phyloP scores from a whole-genome alignment of 805 yeast species.

The Saturnispora mendoncae region DNA sequence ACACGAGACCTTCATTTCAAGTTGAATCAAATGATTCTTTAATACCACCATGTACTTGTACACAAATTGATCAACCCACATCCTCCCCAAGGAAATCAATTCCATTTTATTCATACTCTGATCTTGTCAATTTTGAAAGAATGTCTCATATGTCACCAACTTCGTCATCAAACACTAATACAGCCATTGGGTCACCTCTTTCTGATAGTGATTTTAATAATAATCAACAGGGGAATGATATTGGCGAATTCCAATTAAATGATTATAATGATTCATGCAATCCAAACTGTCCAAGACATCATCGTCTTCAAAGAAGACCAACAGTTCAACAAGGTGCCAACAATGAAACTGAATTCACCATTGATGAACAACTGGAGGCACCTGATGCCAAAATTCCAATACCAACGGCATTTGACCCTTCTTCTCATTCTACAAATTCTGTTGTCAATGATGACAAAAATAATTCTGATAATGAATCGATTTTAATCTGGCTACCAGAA shows the following conservation, averaged over 20 bases:
- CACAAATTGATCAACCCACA: not conserved
- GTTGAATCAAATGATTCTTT: no score
- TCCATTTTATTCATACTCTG: slow-evolving; percentile 28
- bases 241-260: no score
- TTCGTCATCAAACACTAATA: not conserved
- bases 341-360: slow-evolving; percentile 12
- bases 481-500: no score
- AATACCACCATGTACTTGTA: not conserved
- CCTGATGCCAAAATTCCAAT: not conserved
- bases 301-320: slow-evolving; percentile 7
- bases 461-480: not conserved
- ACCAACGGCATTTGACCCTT: no score
- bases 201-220: no score
- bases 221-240: no score
- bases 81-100: slow-evolving; percentile 20
- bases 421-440: no score
- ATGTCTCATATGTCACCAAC: slow-evolving; percentile 3
- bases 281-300: slow-evolving; percentile 10
- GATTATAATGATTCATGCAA: not conserved
- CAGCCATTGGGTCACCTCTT: not conserved
- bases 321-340: slow-evolving; percentile 13
- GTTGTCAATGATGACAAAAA: not conserved
- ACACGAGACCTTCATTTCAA: no score
- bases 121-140: slow-evolving; percentile 25
- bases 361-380: slow-evolving; percentile 11